Evolutionary conservation across 2,329 filamentous ascomycete genomes (phyloP).

Genomic region (Davidsoniella virescens): DNA sequence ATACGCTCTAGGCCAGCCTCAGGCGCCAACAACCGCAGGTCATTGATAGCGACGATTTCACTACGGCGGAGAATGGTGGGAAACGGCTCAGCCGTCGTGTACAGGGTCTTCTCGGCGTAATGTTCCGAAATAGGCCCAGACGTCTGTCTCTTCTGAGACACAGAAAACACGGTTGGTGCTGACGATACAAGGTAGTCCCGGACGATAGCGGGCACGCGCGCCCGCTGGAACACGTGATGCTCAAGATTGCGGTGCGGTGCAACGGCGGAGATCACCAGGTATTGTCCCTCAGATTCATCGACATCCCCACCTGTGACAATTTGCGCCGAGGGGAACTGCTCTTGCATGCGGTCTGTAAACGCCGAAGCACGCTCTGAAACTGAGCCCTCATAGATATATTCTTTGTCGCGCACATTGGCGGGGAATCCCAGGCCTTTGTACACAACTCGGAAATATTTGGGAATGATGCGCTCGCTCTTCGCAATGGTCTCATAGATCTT

Average conservation of each 20-base stretch:
- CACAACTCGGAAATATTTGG: slow-evolving; percentile 80
- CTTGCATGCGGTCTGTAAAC: slow-evolving; percentile 84
- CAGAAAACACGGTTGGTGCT: slow-evolving; percentile 61
- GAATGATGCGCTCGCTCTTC: slow-evolving; percentile 60
- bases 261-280: slow-evolving; percentile 65
- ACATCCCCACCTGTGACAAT: slow-evolving; percentile 53
- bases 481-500: slow-evolving; percentile 79
- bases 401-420: slow-evolving; percentile 63
- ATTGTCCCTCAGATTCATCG: slow-evolving; percentile 81
- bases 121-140: slow-evolving; percentile 55
- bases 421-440: slow-evolving; percentile 88
- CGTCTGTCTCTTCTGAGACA: slow-evolving; percentile 55
- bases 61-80: slow-evolving; percentile 80
- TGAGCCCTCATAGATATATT: slow-evolving; percentile 78
- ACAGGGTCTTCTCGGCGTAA: slow-evolving; percentile 69
- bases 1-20: slow-evolving; percentile 87
- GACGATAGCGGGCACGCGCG: slow-evolving; percentile 66
- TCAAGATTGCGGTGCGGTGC: slow-evolving; percentile 66
- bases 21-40: slow-evolving; percentile 52
- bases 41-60: slow-evolving; percentile 57
- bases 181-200: slow-evolving; percentile 75
- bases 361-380: slow-evolving; percentile 59
- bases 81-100: slow-evolving; percentile 70
- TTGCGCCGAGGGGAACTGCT: slow-evolving; percentile 73
- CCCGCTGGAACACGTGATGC: slow-evolving; percentile 74